Conservation (phyloP, 2,329 filamentous ascomycete species). For the Aureobasidium sp. region DNA sequence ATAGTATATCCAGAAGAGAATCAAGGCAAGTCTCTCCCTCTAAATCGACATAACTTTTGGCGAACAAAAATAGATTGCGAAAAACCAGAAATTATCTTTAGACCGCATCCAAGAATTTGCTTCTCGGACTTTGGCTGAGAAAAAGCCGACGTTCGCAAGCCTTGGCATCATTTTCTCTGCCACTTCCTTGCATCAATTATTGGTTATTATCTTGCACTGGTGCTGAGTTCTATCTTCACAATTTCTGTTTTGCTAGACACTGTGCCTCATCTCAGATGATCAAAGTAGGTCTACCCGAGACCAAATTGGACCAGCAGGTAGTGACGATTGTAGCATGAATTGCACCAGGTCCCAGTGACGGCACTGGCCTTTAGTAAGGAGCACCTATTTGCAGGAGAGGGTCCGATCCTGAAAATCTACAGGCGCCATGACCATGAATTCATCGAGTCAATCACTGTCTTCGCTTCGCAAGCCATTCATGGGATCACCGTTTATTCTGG, state of each 20-base stretch:
- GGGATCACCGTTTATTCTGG: conserved; percentile 51
- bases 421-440: conserved; percentile 21
- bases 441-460: conserved; percentile 43
- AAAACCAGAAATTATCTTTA: conserved; percentile 4
- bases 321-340: conserved; percentile 24
- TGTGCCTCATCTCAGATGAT: neutral
- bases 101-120: conserved; percentile 3
- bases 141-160: neutral
- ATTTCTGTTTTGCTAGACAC: neutral
- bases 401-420: conserved; percentile 36
- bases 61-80: neutral
- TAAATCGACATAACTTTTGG: neutral
- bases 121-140: conserved; percentile 7
- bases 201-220: neutral
- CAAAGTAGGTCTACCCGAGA: neutral
- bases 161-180: neutral
- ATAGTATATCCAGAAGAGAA: conserved; percentile 43
- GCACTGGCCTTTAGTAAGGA: conserved; percentile 34
- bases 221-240: neutral
- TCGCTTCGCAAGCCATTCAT: conserved; percentile 64
- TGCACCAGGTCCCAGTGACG: conserved; percentile 36
- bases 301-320: neutral
- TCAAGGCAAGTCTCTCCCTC: neutral
- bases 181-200: neutral
- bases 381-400: conserved; percentile 37